These are phyloP conservation scores for Phytopythium helicoides DNA, from an alignment of 352 stramenopile species.

Conservation along the genomic window DNA sequence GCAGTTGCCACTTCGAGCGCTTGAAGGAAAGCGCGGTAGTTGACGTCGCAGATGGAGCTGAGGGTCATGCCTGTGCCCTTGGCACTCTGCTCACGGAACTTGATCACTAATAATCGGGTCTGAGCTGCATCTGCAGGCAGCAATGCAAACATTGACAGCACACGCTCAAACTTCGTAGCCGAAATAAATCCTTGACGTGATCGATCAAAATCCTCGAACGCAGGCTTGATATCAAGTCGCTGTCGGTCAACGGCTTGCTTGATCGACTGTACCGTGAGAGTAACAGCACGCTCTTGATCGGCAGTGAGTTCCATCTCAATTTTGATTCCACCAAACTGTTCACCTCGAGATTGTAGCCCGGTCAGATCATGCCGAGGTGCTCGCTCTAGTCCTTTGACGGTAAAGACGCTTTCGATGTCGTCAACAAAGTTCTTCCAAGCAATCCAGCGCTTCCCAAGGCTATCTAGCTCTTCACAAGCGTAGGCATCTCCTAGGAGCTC, in stretches of 20 bases:
- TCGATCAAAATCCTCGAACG: constrained; percentile 83
- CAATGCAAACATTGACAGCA: constrained; percentile 73
- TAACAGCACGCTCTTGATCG: constrained; percentile 52
- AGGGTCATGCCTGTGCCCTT: constrained; percentile 40
- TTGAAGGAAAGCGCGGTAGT: constrained; percentile 79
- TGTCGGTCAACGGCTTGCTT: constrained; percentile 60
- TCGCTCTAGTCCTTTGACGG: constrained; percentile 66
- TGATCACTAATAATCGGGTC: constrained; percentile 57
- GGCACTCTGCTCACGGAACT: constrained; percentile 66
- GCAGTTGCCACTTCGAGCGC: constrained; percentile 49
- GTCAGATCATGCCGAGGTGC: constrained; percentile 55
- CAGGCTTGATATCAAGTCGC: constrained; percentile 73
- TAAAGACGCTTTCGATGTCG: constrained; percentile 82
- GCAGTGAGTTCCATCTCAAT: constrained; percentile 46
- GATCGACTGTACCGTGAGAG: constrained; percentile 41
- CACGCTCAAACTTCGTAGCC: constrained; percentile 75
- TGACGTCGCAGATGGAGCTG: constrained; percentile 78
- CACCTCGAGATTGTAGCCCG: constrained; percentile 37
- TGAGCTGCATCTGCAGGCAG: constrained; percentile 46
- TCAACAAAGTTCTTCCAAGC: constrained; percentile 80
- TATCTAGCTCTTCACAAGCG: constrained; percentile 55
- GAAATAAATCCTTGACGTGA: constrained; percentile 80
- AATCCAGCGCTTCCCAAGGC: constrained; percentile 51
- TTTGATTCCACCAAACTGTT: constrained; percentile 58
- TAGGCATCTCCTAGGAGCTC: constrained; percentile 54